phyloP scores from a whole-genome alignment of 83 land plant species.

The Isoetes engelmannii region DNA sequence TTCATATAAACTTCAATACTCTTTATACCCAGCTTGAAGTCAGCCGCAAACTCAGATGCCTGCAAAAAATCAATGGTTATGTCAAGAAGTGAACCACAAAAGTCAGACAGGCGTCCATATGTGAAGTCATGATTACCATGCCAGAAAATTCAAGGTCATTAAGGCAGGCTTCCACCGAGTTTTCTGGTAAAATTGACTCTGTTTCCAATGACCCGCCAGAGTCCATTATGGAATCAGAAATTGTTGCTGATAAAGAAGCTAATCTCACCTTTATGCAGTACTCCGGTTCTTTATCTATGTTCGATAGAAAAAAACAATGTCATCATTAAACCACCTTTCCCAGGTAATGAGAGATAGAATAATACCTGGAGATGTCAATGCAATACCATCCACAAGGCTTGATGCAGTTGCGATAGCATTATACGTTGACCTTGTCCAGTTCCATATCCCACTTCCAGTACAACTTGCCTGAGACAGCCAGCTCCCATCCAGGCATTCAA shows the following conservation, averaged over 20 bases:
- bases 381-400: slow-evolving; percentile 67
- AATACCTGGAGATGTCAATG: slow-evolving; percentile 49
- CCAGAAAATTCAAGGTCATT: not conserved
- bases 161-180: not conserved
- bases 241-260: slow-evolving; percentile 14
- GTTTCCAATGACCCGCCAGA: too few relatives aligned
- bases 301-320: slow-evolving; percentile 5
- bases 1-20: not conserved
- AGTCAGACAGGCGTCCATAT: not conserved
- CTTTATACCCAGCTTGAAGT: not conserved
- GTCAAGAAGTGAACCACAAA: not conserved
- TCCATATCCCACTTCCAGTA: slow-evolving; percentile 61
- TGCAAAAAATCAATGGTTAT: slow-evolving; percentile 11
- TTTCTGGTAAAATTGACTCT: not conserved
- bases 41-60: not conserved
- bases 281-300: slow-evolving; percentile 24
- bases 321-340: not conserved
- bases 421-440: slow-evolving; percentile 79
- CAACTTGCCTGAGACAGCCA: slow-evolving; percentile 43
- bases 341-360: not conserved
- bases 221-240: too few relatives aligned
- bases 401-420: slow-evolving; percentile 79
- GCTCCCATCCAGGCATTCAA: slow-evolving; percentile 91
- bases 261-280: slow-evolving; percentile 23
- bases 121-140: not conserved